Percentiles rank a stretch among this genome's conserved stretches.
Conservation (phyloP, 768 basidiomycete species). For the Lepiota brunneoincarnata region DNA sequence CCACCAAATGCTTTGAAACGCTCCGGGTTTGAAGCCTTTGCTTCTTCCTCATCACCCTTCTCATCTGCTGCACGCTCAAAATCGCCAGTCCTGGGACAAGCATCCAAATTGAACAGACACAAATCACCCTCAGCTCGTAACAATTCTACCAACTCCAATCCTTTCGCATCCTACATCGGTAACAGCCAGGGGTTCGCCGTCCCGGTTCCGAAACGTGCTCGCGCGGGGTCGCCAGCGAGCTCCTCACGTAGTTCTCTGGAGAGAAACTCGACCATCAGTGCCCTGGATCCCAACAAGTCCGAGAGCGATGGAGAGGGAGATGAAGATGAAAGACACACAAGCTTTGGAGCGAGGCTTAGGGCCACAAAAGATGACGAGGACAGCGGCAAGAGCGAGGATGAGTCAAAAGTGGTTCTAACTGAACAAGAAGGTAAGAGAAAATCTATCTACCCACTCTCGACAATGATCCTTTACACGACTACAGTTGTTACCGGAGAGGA, state of each 20-base stretch:
- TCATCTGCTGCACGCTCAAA: slow-evolving; percentile 39
- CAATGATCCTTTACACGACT: slow-evolving; percentile 9
- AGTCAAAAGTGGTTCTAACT: slow-evolving; percentile 46
- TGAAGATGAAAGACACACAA: slow-evolving; percentile 35
- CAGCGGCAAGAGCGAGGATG: slow-evolving; percentile 45
- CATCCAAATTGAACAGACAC: slow-evolving; percentile 40
- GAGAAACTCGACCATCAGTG: slow-evolving; percentile 18
- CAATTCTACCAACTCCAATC: slow-evolving; percentile 38
- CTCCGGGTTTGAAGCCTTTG: slow-evolving; percentile 33
- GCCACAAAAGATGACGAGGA: slow-evolving; percentile 61
- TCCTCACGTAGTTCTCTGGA: slow-evolving; percentile 46
- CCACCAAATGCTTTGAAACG: slow-evolving; percentile 27
- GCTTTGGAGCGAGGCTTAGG: slow-evolving; percentile 67
- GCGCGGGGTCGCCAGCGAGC: slow-evolving; percentile 48
- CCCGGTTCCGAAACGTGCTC: slow-evolving; percentile 52
- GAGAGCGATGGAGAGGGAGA: slow-evolving; percentile 49
- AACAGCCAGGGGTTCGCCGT: slow-evolving; percentile 49
- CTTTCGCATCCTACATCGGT: slow-evolving; percentile 62
- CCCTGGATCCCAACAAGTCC: slow-evolving; percentile 19
- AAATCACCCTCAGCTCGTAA: slow-evolving; percentile 56
- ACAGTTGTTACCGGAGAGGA: slow-evolving; percentile 67
- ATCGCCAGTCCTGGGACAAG: slow-evolving; percentile 47
- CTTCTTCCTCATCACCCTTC: slow-evolving; percentile 29
- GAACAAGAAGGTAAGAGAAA: slow-evolving; percentile 63
- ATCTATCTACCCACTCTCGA: slow-evolving; percentile 1